phyloP scores from a whole-genome alignment of 2,329 filamentous ascomycete species.

The Stachybotrys chartarum region DNA sequence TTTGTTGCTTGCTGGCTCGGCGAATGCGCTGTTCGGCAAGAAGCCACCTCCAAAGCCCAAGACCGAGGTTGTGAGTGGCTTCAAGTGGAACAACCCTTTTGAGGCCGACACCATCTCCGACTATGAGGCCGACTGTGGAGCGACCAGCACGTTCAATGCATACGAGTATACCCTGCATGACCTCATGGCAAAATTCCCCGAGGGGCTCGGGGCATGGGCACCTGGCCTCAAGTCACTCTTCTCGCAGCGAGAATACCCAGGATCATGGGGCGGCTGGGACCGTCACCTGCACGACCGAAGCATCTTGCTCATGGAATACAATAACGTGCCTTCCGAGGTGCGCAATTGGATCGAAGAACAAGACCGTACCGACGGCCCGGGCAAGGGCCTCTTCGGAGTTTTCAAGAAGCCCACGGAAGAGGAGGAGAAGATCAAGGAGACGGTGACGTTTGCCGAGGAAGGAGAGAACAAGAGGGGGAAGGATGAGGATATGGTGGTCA shows the following conservation, averaged over 20 bases:
- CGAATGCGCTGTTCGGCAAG: conserved; percentile 18
- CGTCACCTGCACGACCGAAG: conserved; percentile 42
- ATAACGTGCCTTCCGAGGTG: conserved; percentile 33
- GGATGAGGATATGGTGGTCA: conserved; percentile 30
- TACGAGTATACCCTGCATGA: conserved; percentile 36
- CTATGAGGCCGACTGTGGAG: conserved; percentile 27
- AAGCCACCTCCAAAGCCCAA: conserved; percentile 18
- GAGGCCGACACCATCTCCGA: conserved; percentile 13
- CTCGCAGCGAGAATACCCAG: conserved; percentile 35
- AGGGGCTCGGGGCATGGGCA: conserved; percentile 30
- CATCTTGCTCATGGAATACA: conserved; percentile 39
- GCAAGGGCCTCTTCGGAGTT: conserved; percentile 33
- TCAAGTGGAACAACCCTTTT: conserved; percentile 35
- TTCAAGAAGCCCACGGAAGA: conserved; percentile 30
- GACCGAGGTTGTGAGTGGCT: conserved; percentile 28
- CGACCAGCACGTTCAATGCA: conserved; percentile 26
- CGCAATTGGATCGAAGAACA: conserved; percentile 41
- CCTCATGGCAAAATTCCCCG: conserved; percentile 27
- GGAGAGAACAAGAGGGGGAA: conserved; percentile 17
- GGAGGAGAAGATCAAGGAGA: conserved; percentile 30
- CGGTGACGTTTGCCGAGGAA: conserved; percentile 18
- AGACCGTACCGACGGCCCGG: conserved; percentile 22
- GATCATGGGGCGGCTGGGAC: conserved; percentile 45
- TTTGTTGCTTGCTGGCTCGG: conserved; percentile 7
- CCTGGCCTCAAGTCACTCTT: conserved; percentile 34